Base-by-base conservation (phyloP, 257 asterid species). In the Rauvolfia tetraphylla region DNA sequence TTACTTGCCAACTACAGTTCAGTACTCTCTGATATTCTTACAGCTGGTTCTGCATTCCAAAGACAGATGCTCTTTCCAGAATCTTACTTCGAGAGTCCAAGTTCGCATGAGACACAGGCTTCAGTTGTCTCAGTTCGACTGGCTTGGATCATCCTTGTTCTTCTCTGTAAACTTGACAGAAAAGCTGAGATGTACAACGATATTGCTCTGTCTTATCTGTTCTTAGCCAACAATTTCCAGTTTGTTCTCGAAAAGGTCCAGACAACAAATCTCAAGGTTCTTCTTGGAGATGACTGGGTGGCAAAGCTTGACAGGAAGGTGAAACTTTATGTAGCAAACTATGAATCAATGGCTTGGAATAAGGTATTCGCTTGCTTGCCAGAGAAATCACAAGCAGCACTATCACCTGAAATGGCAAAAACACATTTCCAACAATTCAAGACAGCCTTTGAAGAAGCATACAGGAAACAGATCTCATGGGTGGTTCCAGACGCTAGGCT, bases 141-240 rank as follows among this genome's bases (percentile, higher is more conserved):
- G 38, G 96, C 94, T 33, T 89, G 96, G 95, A 84, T 90, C 78
- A 38, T 90, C 39, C 89, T 92, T 7, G 84, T 85, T 33, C 93
- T 92, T 14, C 91, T 92, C 41, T 92, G 97, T 84, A 90, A 90
- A 69, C 96, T 92, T 59, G 96, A 92, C 78, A 81, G 81, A 76
- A 92, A 88, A 82, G 85, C 93, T 23, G 80, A 84, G 46, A 67
- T 81, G 38, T 92, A 90, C 85, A 83, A 80, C 20, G 95, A 92
- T 75, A 62, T 81, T 41, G 88, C 85, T 17, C 73, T 90, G 75
- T 86, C 93, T 2, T 92, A 92, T 57, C 93, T 92, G 65, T 92
- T 89, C 84, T 71, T 90, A 75, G 90, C 91, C 1, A 92, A 89
- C 84, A 90, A 92, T 39, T 84, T 90, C 84, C 89, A 82, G 36